These are phyloP conservation scores for Diplocarpon mali DNA, from an alignment of 2,329 filamentous ascomycete genomes.

Conservation along the genomic window DNA sequence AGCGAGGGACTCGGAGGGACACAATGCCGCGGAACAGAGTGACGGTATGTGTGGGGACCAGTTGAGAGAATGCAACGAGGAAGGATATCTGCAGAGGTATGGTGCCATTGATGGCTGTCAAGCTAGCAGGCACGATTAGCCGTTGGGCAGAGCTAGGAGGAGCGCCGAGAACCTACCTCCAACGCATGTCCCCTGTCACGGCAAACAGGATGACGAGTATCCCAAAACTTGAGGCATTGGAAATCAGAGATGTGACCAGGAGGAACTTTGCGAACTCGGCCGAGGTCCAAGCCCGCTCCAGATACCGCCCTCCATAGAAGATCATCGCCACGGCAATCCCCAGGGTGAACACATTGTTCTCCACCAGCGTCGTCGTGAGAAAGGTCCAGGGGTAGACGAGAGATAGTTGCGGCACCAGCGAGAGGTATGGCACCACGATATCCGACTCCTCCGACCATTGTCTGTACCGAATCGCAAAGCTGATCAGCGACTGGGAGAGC, in stretches of 20 bases:
- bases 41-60: conserved; percentile 93
- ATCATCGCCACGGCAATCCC: conserved; percentile 65
- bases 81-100: conserved; percentile 86
- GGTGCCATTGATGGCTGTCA: conserved; percentile 77
- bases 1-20: conserved; percentile 71
- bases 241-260: conserved; percentile 62
- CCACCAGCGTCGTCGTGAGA: conserved; percentile 73
- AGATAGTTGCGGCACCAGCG: conserved; percentile 72
- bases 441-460: conserved; percentile 52
- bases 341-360: conserved; percentile 85
- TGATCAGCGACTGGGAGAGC: conserved; percentile 68
- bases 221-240: conserved; percentile 66
- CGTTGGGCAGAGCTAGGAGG: conserved; percentile 12
- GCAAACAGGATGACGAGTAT: conserved; percentile 65
- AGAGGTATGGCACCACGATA: conserved; percentile 75
- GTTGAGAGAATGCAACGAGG: conserved; percentile 93
- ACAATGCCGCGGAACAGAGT: conserved; percentile 82
- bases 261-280: conserved; percentile 88
- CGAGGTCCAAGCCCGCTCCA: conserved; percentile 92
- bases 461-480: conserved; percentile 64
- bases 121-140: conserved; percentile 33
- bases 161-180: conserved; percentile 50
- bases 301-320: conserved; percentile 86
- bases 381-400: conserved; percentile 91
- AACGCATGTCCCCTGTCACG: conserved; percentile 53